A percentile compares a stretch with the other conserved stretches of the same genome.
Conservation (phyloP, 2,329 filamentous ascomycete genomes). For the Botrytis squamosa region DNA sequence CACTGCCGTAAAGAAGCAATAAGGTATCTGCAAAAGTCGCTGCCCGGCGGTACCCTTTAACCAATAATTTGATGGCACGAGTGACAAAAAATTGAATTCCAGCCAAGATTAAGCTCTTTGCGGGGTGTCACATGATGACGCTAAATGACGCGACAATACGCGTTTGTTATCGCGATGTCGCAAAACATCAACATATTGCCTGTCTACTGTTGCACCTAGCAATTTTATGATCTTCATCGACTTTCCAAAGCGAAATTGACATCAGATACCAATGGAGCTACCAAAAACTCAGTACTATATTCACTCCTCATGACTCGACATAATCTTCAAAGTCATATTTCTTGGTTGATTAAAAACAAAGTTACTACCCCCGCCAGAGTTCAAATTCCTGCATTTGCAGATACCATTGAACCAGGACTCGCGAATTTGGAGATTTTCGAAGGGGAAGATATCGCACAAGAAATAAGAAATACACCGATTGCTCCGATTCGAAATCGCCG, state of each 20-base stretch:
- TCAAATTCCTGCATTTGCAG: constrained; percentile 20
- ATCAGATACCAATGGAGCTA: constrained; percentile 31
- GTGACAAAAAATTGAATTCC: not conserved
- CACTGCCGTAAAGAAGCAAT: not conserved
- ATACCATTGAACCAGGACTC: constrained; percentile 18
- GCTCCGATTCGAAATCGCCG: constrained; percentile 25
- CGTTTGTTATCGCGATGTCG: constrained; percentile 2
- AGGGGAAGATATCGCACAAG: constrained; percentile 22
- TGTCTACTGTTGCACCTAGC: not conserved
- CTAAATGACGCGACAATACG: constrained; percentile 10
- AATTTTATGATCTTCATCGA: not conserved
- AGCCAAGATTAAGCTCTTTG: not conserved
- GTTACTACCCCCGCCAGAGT: constrained; percentile 31
- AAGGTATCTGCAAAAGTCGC: not conserved
- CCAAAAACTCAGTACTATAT: constrained; percentile 25
- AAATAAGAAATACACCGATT: constrained; percentile 17
- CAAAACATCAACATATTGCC: not conserved
- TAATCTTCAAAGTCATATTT: constrained; percentile 39
- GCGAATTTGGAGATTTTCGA: constrained; percentile 20
- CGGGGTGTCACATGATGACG: constrained; percentile 11
- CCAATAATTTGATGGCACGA: not conserved
- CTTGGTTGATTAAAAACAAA: constrained; percentile 38
- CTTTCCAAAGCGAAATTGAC: not conserved
- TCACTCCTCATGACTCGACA: constrained; percentile 40
- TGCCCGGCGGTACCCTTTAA: not conserved